Conservation (phyloP, 139 green algal species). For the Edaphochlamys debaryana region DNA sequence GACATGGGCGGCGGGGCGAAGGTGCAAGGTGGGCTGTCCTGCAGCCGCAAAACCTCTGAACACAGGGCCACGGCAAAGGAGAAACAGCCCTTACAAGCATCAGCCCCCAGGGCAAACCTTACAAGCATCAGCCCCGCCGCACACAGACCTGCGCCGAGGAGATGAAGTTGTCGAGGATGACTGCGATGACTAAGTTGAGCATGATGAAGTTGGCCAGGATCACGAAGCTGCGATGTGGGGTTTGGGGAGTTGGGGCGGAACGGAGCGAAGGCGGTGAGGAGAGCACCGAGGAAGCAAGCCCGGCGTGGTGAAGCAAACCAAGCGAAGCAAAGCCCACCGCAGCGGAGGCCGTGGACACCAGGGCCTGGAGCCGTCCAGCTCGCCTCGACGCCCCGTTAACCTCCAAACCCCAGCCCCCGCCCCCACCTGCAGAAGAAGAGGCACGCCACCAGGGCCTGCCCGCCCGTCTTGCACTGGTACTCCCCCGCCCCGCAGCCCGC, state of each 20-base stretch:
- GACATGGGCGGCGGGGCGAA: not conserved
- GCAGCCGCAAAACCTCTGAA: not conserved
- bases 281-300: not conserved
- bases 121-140: too few species aligned
- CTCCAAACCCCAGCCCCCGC: too few species aligned
- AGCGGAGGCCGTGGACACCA: too few species aligned
- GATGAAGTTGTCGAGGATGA: constrained; percentile 73
- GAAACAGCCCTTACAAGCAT: too few species aligned
- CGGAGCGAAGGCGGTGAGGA: not conserved
- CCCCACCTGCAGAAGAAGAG: constrained; percentile 42
- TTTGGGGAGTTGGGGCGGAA: too few species aligned
- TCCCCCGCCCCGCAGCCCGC: not conserved
- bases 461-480: constrained; percentile 22
- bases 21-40: not conserved
- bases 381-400: too few species aligned
- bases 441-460: constrained; percentile 29
- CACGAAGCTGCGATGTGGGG: constrained; percentile 28
- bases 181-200: constrained; percentile 75
- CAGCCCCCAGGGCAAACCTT: too few species aligned
- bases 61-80: too few species aligned
- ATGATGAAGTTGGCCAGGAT: constrained; percentile 61
- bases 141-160: constrained; percentile 27
- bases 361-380: too few species aligned
- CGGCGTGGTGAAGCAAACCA: not conserved
- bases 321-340: too few species aligned